Evolutionary conservation across 176 grass and related monocot species (phyloP), one percentile per base, ranked within the genome.

Genomic region (Eleusine coracana): DNA sequence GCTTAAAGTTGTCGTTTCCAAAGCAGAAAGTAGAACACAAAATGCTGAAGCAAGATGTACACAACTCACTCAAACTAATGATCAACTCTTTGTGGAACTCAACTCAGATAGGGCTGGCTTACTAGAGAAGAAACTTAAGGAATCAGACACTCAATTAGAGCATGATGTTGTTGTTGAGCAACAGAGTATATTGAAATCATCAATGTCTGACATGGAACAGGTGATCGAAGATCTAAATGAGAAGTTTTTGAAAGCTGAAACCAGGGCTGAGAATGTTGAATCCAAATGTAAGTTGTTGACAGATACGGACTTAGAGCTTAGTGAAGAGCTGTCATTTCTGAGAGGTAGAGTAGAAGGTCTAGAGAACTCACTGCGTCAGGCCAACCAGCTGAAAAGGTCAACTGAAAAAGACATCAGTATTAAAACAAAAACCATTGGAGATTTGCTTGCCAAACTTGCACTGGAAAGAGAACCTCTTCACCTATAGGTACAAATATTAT

Each of bases 401-500:
- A 84, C 75, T 71, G 81, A 89, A 23, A 91, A 91, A 85, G 88
- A 94, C 79, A 93, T 98, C 86, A 72, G 79, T 80, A 85, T 80
- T 56, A 95, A 88, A 91, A 89, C 87, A 65, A 98, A 98, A 75
- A 77, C 76, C 71, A 93, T 98, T 31, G 62, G 63, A 71, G 90
- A 95, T 74, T 86, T 98, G 51, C 88, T 98, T 29, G 52, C 76
- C 17, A 98, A 95, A 86, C 88, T 98, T 83, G 88, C 96, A 48
- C 75, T 84, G 48, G 92, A 95, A 81, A 95, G 96, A 75, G 96
- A 98, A 54, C 64, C 59, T 3, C 92, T 95, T 87, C 90, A 98
- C 77, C 68, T 88, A 52, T 90, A 93, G 96, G 96, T 98, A 82
- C 58, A 21, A 3, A 45, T 82, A 56, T 46, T 46, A 46, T 46